A percentile compares a stretch with the other conserved stretches of the same genome.
phyloP scores from a whole-genome alignment of 2,329 filamentous ascomycete genomes.

The Diaporthe amygdali region DNA sequence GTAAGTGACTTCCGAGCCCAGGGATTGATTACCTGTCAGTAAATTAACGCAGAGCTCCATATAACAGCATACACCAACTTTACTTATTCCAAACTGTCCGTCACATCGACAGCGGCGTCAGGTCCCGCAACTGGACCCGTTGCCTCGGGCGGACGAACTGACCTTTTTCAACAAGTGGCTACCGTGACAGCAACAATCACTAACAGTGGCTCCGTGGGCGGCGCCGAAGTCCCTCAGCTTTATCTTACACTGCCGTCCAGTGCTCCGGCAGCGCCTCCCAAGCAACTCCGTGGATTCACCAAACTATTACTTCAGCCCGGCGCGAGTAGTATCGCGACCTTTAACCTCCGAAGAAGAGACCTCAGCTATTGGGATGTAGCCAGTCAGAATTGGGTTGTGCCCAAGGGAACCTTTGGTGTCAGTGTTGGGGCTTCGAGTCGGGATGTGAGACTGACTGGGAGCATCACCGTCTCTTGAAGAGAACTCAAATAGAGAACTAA shows the following conservation, averaged over 20 bases:
- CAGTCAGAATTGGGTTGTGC: constrained; percentile 65
- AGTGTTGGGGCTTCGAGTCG: constrained; percentile 52
- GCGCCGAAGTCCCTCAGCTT: constrained; percentile 72
- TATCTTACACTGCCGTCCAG: constrained; percentile 51
- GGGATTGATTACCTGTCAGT: background rate
- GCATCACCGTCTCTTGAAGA: constrained; percentile 27
- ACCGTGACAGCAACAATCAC: constrained; percentile 64
- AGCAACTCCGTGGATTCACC: constrained; percentile 66
- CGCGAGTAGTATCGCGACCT: constrained; percentile 50
- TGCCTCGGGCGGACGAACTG: constrained; percentile 48
- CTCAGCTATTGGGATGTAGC: constrained; percentile 68
- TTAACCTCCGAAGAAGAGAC: constrained; percentile 63
- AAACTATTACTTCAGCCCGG: constrained; percentile 59
- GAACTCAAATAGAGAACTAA: too few relatives aligned
- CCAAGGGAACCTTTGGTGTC: constrained; percentile 48
- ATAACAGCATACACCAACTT: constrained; percentile 70
- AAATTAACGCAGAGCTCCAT: background rate
- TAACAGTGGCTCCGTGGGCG: constrained; percentile 66
- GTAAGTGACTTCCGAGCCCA: constrained; percentile 37
- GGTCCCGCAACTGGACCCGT: constrained; percentile 46
- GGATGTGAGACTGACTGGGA: constrained; percentile 47
- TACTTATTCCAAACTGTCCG: constrained; percentile 57
- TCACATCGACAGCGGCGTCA: constrained; percentile 42
- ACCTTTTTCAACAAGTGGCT: constrained; percentile 51
- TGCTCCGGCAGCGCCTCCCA: constrained; percentile 44